Conservation (phyloP, 768 basidiomycete genomes). For the Glaciozyma martinii region DNA sequence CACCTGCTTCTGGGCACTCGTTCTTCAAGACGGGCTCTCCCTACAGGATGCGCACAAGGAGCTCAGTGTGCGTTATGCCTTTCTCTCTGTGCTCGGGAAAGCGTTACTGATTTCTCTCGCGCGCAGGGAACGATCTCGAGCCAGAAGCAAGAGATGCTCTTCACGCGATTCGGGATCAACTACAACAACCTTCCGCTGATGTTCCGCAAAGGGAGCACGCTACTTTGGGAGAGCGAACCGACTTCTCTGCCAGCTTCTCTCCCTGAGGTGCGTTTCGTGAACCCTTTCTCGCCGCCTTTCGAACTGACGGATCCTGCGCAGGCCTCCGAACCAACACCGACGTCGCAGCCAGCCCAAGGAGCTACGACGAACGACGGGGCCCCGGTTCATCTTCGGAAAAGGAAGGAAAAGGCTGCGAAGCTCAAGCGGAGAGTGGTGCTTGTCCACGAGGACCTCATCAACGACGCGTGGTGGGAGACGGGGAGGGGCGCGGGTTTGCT, state of each 20-base stretch:
- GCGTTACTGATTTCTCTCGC: not conserved
- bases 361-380: not conserved
- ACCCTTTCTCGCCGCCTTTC: not conserved
- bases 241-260: not conserved
- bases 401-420: conserved; percentile 10
- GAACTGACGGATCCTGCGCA: no score
- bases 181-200: conserved; percentile 66
- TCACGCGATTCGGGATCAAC: conserved; percentile 70
- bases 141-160: conserved; percentile 86
- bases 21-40: conserved; percentile 68
- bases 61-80: conserved; percentile 51
- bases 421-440: conserved; percentile 10
- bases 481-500: conserved; percentile 22
- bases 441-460: conserved; percentile 35
- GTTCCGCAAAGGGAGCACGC: conserved; percentile 74
- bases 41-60: conserved; percentile 72
- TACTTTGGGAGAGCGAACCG: conserved; percentile 49
- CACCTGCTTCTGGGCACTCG: conserved; percentile 87
- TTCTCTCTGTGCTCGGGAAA: not conserved
- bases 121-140: conserved; percentile 75
- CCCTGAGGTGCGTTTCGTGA: not conserved
- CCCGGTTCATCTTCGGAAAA: not conserved
- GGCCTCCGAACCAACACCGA: not conserved
- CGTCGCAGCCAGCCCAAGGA: conserved; percentile 5
- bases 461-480: conserved; percentile 31